Base-by-base conservation (phyloP, 176 grass and related monocot species). In the Luzula sylvatica region DNA sequence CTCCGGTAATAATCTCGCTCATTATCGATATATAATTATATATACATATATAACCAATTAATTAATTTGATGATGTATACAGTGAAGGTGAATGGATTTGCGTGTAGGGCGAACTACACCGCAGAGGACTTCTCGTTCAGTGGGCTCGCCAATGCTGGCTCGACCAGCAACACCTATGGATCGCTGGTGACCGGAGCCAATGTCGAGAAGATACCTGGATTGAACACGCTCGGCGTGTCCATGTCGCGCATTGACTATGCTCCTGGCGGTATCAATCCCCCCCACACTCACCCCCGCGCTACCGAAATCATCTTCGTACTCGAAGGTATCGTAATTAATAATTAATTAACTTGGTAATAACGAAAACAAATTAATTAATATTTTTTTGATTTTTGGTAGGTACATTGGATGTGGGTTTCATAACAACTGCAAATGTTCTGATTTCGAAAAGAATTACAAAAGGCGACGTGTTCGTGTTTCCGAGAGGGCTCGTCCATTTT, bases 71-170 rank as follows among this genome's bases (percentile, higher is more conserved):
- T 35, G 1, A 1, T n/a, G n/a, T 35, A 35, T 16, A 46, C 60
- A 64, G 60, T 64, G 29, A 64, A 64, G 43, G 60, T 64, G 60
- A 64, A 64, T 64, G 60, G 60, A 23, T 64, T 64, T 27, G 43
- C 60, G 0, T 64, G 60, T 45, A 64, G 47, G 60, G 15, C 16
- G 3, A 48, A 20, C 20, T 64, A 47, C 44, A 49, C 60, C 8
- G 60, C 60, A 50, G 60, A 32, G 2, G 60, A 64, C 43, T 64
- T 64, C 60, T 64, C 43, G 15, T 64, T 64, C 43, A 22, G 60
- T 4, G 60, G 60, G 14, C 60, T 64, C 23, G 60, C 60, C 12
- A 64, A 64, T 7, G 23, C 43, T 2, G 60, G 60, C 5, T 5
- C 22, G 12, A 64, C 60, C 42, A 64, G 47, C 60, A 64, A 64